Conservation (phyloP, 768 basidiomycete species). For the Termitomyces sp. region DNA sequence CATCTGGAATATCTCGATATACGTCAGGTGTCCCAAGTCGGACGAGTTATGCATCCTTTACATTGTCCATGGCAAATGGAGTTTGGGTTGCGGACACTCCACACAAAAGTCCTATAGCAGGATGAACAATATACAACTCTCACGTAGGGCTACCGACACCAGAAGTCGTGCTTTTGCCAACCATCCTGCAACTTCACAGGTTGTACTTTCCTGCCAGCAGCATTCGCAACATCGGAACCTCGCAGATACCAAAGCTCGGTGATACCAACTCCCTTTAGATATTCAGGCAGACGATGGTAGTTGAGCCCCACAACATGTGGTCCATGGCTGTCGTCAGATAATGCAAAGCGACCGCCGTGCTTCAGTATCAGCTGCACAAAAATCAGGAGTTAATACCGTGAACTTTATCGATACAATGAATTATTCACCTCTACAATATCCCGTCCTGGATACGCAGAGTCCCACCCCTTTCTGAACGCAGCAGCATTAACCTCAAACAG, state of each 20-base stretch:
- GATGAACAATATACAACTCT: neutral
- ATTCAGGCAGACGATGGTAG: slow-evolving; percentile 63
- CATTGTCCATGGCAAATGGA: neutral
- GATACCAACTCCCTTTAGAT: slow-evolving; percentile 60
- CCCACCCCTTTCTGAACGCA: slow-evolving; percentile 91
- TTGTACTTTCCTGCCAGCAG: slow-evolving; percentile 40
- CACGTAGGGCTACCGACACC: slow-evolving; percentile 27
- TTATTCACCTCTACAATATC: slow-evolving; percentile 68
- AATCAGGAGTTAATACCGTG: neutral
- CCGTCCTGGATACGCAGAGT: slow-evolving; percentile 72
- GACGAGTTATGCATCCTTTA: neutral
- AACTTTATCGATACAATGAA: slow-evolving; percentile 1
- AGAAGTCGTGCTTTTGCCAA: slow-evolving; percentile 63
- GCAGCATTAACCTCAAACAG: slow-evolving; percentile 93
- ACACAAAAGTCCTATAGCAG: neutral
- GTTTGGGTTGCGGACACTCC: too few relatives aligned
- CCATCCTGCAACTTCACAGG: slow-evolving; percentile 43
- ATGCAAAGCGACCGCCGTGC: slow-evolving; percentile 67
- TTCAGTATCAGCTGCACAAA: slow-evolving; percentile 61
- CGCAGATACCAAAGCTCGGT: slow-evolving; percentile 64
- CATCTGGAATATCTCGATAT: neutral
- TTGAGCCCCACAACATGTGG: slow-evolving; percentile 86
- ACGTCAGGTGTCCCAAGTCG: neutral
- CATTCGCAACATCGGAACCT: slow-evolving; percentile 34
- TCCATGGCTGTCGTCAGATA: slow-evolving; percentile 97